phyloP scores from a whole-genome alignment of 2,329 filamentous ascomycete genomes.

The Beauveria rudraprayagi region DNA sequence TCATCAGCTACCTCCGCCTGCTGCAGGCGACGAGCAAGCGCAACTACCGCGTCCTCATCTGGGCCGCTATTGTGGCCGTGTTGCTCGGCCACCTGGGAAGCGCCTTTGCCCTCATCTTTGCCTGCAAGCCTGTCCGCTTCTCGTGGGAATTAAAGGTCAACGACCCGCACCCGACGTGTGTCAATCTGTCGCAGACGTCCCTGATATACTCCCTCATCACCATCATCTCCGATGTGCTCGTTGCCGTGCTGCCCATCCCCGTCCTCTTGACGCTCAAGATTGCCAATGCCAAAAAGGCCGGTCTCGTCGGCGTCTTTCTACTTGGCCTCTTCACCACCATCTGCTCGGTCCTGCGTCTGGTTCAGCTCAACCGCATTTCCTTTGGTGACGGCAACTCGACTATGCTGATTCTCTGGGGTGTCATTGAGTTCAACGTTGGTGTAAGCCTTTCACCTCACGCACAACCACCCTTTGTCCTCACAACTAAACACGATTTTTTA shows the following conservation, averaged over 20 bases:
- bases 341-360: conserved; percentile 44
- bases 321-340: conserved; percentile 47
- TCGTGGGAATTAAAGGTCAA: conserved; percentile 34
- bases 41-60: conserved; percentile 36
- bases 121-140: conserved; percentile 37
- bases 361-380: conserved; percentile 42
- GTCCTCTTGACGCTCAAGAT: conserved; percentile 41
- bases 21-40: conserved; percentile 39
- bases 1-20: conserved; percentile 45
- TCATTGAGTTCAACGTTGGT: conserved; percentile 49
- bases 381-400: conserved; percentile 47
- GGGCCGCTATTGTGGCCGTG: conserved; percentile 33
- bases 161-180: conserved; percentile 30
- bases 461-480: no score
- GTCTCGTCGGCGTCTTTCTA: conserved; percentile 42
- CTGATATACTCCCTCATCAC: conserved; percentile 44
- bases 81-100: conserved; percentile 41
- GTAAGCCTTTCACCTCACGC: background rate
- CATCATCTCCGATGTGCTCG: conserved; percentile 41
- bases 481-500: background rate
- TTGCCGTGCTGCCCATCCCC: conserved; percentile 44
- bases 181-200: conserved; percentile 37
- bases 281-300: conserved; percentile 37
- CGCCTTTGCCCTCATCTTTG: conserved; percentile 39
- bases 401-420: conserved; percentile 48